Evolutionary conservation across 1,139 yeast genomes (phyloP), one percentile per base, ranked within the genome.

Genomic region (Hyphopichia buzzinii): DNA sequence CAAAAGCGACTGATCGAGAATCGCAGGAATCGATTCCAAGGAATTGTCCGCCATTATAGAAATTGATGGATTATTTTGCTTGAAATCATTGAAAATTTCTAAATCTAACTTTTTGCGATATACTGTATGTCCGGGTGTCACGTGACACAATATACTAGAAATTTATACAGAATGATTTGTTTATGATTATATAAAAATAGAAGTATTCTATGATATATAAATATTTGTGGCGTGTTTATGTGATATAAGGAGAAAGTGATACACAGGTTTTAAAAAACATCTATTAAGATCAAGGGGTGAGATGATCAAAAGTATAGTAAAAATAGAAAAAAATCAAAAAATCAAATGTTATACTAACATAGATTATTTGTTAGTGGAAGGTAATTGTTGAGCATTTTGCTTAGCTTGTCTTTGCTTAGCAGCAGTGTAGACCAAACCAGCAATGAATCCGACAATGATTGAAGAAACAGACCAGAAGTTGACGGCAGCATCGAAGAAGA

Each of bases 391-490:
- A 67, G 65, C 74, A 60, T 51, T 55, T 34, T 66, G 72, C 50
- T 61, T 67, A 39, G 54, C 64, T 52, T 88, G 96, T 62, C 75
- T 76, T 64, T 81, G 83, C 72, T 89, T 89, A 42, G 96, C 95
- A 47, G 87, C 87, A 38, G 97, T 90, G 64, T 90, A 94, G 35
- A 90, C 95, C 49, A 92, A 71, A 60, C 98, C 98, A 44, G 98
- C 95, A 46, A 79, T 71, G 67, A 94, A 92, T 38, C 98, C 98
- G 46, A 90, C 74, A 57, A 87, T 78, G 58, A 92, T 94, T 37
- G 97, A 92, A 26, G 89, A 68, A 44, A 89, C 86, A 29, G 96
- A 86, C 74, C 85, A 81, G 69, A 92, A 87, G 72, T 95, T 92
- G 58, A 84, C 88, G 40, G 96, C 94, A 42, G 96, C 95, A 52